These are phyloP conservation scores for Daldinia decipiens DNA, from an alignment of 495 filamentous ascomycete species.

Conservation along the genomic window DNA sequence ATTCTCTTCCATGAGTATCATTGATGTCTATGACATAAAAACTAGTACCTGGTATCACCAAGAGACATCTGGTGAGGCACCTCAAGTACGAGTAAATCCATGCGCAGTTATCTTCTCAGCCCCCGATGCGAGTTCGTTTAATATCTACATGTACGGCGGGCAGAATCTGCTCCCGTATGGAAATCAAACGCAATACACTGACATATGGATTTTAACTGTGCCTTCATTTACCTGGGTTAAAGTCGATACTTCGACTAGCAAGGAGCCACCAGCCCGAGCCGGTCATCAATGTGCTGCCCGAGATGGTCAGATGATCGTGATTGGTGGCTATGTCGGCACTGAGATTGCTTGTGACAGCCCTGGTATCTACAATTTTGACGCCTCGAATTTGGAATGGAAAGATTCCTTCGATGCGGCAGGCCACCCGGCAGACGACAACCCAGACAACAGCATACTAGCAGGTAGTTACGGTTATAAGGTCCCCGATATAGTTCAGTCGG, in stretches of 20 bases:
- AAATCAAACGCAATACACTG: conserved; percentile 68
- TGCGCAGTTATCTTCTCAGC: conserved; percentile 78
- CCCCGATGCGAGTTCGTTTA: conserved; percentile 74
- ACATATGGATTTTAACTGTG: conserved; percentile 82
- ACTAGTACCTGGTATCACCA: conserved; percentile 83
- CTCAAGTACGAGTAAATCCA: conserved; percentile 74
- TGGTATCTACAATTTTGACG: conserved; percentile 76
- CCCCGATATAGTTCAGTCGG: conserved; percentile 65
- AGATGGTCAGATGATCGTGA: conserved; percentile 75
- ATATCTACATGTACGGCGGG: conserved; percentile 80
- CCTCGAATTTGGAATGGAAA: conserved; percentile 68
- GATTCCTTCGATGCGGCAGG: conserved; percentile 66
- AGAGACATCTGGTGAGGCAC: conserved; percentile 68
- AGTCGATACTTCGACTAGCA: conserved; percentile 62
- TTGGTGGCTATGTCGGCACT: conserved; percentile 75
- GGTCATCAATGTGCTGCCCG: conserved; percentile 76
- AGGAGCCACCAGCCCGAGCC: conserved; percentile 68
- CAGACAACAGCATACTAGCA: conserved; percentile 61
- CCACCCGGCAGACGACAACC: conserved; percentile 49
- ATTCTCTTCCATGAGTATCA: conserved; percentile 72
- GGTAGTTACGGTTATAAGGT: conserved; percentile 72
- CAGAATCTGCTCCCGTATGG: conserved; percentile 67
- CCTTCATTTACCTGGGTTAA: conserved; percentile 79
- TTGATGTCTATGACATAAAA: conserved; percentile 81
- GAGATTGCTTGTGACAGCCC: conserved; percentile 72